Conservation (phyloP, 345 rosid species). For the Adansonia digitata region DNA sequence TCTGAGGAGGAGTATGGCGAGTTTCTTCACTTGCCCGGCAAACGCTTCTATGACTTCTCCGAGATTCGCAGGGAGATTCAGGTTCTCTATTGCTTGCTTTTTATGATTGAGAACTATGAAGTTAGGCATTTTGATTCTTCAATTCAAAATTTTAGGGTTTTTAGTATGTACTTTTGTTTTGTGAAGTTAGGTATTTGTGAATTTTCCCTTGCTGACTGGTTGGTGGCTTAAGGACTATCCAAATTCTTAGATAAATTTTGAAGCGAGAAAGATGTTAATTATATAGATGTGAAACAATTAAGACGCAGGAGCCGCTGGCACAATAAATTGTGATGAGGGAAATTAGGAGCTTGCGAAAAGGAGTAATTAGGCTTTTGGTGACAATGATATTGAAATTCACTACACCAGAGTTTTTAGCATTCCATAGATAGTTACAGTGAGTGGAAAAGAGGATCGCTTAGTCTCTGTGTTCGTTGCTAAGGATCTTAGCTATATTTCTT, state of each 20-base stretch:
- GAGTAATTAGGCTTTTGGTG: conserved; percentile 5
- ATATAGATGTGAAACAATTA: background rate
- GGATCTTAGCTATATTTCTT: background rate
- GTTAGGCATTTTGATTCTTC: background rate
- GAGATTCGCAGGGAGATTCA: conserved; percentile 93
- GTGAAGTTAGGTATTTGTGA: background rate
- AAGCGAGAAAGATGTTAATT: background rate
- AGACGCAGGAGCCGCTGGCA: background rate
- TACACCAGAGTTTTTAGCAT: background rate
- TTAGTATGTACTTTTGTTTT: background rate
- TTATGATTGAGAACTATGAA: background rate
- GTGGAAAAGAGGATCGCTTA: background rate
- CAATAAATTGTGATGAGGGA: background rate
- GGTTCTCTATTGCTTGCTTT: conserved; percentile 31
- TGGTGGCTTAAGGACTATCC: background rate
- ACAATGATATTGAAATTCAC: background rate
- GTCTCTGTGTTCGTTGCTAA: background rate
- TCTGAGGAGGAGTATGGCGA: conserved; percentile 91
- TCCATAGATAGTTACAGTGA: background rate
- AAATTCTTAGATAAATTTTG: background rate
- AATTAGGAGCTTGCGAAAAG: background rate
- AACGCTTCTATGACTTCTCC: conserved; percentile 79
- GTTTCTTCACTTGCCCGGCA: conserved; percentile 77
- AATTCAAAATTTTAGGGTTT: background rate
- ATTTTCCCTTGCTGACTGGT: background rate